A percentile compares a stretch with the other conserved stretches of the same genome.
phyloP scores from a whole-genome alignment of 768 basidiomycete species.

The Pisolithus marmoratus region DNA sequence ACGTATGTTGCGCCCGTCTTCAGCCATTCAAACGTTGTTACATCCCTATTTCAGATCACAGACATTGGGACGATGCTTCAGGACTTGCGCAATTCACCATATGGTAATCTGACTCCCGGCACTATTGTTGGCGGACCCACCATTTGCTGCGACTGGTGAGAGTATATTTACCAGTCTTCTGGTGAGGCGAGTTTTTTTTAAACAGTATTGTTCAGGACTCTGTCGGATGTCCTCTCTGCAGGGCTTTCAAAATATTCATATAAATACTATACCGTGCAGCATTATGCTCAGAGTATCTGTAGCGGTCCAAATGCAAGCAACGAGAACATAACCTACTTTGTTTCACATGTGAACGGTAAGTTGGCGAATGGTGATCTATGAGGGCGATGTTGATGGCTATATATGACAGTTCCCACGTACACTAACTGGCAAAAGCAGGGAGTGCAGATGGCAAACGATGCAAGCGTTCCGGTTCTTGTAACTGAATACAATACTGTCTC shows the following conservation, averaged over 20 bases:
- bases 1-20: conserved; percentile 14
- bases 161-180: background rate
- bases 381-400: background rate
- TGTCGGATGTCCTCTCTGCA: conserved; percentile 27
- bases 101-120: conserved; percentile 8
- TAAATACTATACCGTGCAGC: conserved; percentile 32
- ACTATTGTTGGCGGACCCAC: conserved; percentile 28
- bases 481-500: conserved; percentile 34
- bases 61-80: conserved; percentile 23
- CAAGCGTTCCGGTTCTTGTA: conserved; percentile 25
- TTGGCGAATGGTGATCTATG: background rate
- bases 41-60: conserved; percentile 16
- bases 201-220: conserved; percentile 14
- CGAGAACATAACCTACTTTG: conserved; percentile 30
- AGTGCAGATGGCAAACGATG: conserved; percentile 17
- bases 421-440: conserved; percentile 28
- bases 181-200: background rate
- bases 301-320: conserved; percentile 25
- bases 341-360: conserved; percentile 29
- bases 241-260: conserved; percentile 25
- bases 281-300: conserved; percentile 30
- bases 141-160: conserved; percentile 27
- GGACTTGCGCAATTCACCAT: conserved; percentile 19
- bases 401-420: conserved; percentile 19
- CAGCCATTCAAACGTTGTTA: background rate